Conservation (phyloP, 805 yeast genomes). For the Ogataea trehalophila region DNA sequence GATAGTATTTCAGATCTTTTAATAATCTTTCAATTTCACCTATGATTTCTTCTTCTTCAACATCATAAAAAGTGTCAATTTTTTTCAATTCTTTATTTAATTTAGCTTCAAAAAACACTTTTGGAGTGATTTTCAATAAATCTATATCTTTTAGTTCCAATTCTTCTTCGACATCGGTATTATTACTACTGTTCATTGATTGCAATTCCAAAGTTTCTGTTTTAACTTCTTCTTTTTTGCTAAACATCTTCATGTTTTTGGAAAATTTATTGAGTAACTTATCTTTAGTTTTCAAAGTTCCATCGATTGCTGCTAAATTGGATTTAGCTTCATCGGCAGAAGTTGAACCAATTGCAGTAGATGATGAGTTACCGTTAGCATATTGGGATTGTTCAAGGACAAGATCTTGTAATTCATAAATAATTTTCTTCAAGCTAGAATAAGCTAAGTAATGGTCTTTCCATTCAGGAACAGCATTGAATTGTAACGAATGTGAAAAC, state of each 20-base stretch:
- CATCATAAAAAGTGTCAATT: conserved; percentile 47
- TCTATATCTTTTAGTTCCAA: conserved; percentile 16
- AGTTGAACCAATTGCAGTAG: conserved; percentile 9
- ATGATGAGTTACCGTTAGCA: conserved; percentile 7
- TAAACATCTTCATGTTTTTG: conserved; percentile 4
- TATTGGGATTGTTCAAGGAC: conserved; percentile 14
- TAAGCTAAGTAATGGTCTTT: conserved; percentile 41
- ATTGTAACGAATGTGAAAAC: conserved; percentile 40
- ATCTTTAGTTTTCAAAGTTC: conserved; percentile 8
- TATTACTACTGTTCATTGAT: conserved; percentile 1
- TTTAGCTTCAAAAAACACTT: conserved; percentile 41
- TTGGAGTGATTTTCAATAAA: conserved; percentile 29
- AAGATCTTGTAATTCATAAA: conserved; percentile 48
- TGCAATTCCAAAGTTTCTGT: conserved; percentile 19
- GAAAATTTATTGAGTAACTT: conserved; percentile 16
- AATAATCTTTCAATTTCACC: conserved; percentile 41
- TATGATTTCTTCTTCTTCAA: conserved; percentile 43
- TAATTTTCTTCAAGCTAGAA: conserved; percentile 47
- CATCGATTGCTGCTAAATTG: conserved; percentile 12
- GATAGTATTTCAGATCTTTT: conserved; percentile 40
- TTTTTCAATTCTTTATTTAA: conserved; percentile 45
- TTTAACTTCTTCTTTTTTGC: conserved; percentile 4
- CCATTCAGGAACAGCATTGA: conserved; percentile 48
- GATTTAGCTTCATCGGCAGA: conserved; percentile 12
- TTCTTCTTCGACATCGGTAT: conserved; percentile 1